Conservation (phyloP, 371 early-diverging fungal species). For the Rhizomucor miehei region DNA sequence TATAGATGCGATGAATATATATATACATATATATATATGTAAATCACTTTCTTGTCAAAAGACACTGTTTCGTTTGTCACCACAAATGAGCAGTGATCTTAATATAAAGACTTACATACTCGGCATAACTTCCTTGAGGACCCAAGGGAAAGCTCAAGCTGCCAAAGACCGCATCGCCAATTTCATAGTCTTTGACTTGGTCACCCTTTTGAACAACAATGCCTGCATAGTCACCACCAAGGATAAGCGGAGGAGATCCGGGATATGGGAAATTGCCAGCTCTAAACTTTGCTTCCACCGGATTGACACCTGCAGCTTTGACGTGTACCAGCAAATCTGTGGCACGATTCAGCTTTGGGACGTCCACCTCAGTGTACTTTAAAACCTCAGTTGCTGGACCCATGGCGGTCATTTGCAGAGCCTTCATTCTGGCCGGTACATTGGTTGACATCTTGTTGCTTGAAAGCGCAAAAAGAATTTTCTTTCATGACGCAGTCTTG, state of each 20-base stretch:
- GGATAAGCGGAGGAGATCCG: constrained; percentile 14
- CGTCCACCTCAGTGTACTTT: constrained; percentile 18
- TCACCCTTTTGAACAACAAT: constrained; percentile 33
- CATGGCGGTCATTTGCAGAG: constrained; percentile 27
- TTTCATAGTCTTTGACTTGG: constrained; percentile 29
- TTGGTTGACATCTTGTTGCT: too few species aligned
- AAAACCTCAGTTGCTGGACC: constrained; percentile 29
- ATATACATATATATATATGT: too few species aligned
- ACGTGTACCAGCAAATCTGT: constrained; percentile 53
- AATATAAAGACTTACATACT: constrained; percentile 45
- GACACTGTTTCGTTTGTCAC: too few species aligned
- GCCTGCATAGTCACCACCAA: constrained; percentile 53
- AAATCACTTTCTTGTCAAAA: too few species aligned
- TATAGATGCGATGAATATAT: too few species aligned
- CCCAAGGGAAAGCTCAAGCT: constrained; percentile 12
- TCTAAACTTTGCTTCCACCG: constrained; percentile 54
- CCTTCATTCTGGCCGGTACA: constrained; percentile 20
- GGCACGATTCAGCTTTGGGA: constrained; percentile 23
- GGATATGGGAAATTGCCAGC: constrained; percentile 20
- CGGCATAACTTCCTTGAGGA: constrained; percentile 44
- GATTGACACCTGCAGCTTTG: constrained; percentile 58
- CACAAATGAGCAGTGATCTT: too few species aligned
- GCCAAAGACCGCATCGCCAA: constrained; percentile 57
- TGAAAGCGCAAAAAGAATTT: too few species aligned
- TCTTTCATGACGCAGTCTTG: too few species aligned